phyloP scores from a whole-genome alignment of 352 stramenopile genomes.

The Pythium periplocum region DNA sequence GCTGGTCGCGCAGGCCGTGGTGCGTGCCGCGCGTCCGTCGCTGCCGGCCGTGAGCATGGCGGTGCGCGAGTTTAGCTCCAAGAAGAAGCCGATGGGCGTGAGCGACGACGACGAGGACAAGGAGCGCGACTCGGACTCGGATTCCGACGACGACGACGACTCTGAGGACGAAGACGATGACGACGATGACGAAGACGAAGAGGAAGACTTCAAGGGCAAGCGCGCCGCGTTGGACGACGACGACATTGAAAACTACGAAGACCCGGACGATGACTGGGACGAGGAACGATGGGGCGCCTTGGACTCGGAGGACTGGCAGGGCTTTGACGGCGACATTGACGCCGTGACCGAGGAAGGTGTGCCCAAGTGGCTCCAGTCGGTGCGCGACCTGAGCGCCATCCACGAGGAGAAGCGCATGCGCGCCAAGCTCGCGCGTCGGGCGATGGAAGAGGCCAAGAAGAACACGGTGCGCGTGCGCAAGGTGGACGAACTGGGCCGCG shows the following conservation, averaged over 20 bases:
- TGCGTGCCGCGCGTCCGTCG: constrained; percentile 1
- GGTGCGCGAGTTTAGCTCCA: constrained; percentile 27
- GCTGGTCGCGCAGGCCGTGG: not conserved
- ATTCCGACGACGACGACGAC: constrained; percentile 26
- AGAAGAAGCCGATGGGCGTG: constrained; percentile 12
- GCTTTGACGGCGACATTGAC: constrained; percentile 76
- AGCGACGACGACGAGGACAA: constrained; percentile 14
- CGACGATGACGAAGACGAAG: constrained; percentile 7
- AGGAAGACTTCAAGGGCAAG: constrained; percentile 7
- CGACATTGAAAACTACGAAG: constrained; percentile 23
- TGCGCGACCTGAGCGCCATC: constrained; percentile 63
- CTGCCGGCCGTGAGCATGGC: constrained; percentile 9
- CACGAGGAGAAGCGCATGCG: constrained; percentile 61
- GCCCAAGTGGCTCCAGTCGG: constrained; percentile 75
- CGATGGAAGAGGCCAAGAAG: constrained; percentile 67
- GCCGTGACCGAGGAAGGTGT: constrained; percentile 71
- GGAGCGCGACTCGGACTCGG: constrained; percentile 21
- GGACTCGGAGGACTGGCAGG: constrained; percentile 73
- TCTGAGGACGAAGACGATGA: constrained; percentile 16
- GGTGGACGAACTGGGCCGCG: constrained; percentile 71
- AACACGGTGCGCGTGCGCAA: constrained; percentile 66
- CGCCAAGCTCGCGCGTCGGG: constrained; percentile 57
- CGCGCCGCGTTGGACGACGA: constrained; percentile 24
- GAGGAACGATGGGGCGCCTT: constrained; percentile 59
- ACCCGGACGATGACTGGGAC: constrained; percentile 49